phyloP scores from a whole-genome alignment of 345 rosid genomes.

The Arabidopsis arenosa region DNA sequence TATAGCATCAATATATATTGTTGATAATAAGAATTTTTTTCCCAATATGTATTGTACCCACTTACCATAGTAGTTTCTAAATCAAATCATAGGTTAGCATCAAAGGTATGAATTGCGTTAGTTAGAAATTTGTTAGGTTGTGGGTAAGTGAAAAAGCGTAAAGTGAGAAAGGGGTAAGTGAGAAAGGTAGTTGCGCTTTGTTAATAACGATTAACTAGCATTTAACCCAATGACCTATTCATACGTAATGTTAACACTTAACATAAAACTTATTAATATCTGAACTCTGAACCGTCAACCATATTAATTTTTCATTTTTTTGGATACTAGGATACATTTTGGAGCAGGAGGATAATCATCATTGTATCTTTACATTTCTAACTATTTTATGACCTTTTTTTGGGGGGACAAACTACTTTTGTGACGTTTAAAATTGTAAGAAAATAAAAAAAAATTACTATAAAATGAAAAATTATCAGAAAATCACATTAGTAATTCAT shows the following conservation, averaged over 20 bases:
- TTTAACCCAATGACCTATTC: constrained; percentile 8
- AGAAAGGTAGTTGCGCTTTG: constrained; percentile 29
- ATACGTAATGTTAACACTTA: constrained; percentile 11
- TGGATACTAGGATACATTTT: background rate
- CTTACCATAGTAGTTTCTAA: constrained; percentile 13
- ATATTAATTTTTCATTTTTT: background rate
- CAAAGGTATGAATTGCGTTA: constrained; percentile 21
- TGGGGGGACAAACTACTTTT: no score
- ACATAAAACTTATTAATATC: background rate
- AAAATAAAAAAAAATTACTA: no score
- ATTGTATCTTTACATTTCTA: background rate
- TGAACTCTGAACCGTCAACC: background rate
- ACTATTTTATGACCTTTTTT: no score
- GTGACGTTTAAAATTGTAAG: no score
- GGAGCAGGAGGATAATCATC: background rate
- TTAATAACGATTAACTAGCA: constrained; percentile 20
- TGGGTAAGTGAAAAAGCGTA: constrained; percentile 29
- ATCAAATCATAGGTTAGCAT: constrained; percentile 5
- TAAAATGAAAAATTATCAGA: background rate
- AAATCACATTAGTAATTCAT: background rate
- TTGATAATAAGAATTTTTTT: background rate
- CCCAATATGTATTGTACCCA: constrained; percentile 12
- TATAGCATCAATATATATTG: constrained; percentile 7
- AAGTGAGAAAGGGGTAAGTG: constrained; percentile 18
- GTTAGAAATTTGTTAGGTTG: constrained; percentile 8